phyloP scores from a whole-genome alignment of 2,329 filamentous ascomycete genomes.

The Colletotrichum chrysophilum region DNA sequence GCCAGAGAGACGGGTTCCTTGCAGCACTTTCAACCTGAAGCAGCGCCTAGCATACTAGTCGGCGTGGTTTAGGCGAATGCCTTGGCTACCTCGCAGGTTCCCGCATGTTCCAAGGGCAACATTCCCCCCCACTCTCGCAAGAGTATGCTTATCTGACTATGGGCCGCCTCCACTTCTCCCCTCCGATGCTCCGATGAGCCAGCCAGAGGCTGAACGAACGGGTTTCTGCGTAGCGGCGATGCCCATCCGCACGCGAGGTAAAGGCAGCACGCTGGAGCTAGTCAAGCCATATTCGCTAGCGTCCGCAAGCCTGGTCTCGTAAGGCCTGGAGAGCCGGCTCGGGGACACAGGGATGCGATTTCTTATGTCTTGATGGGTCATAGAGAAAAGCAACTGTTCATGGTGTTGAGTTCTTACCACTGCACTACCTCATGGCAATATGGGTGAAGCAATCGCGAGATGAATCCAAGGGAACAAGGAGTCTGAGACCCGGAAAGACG shows the following conservation, averaged over 20 bases:
- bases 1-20: conserved; percentile 4
- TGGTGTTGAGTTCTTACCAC: neutral
- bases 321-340: neutral
- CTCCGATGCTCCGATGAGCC: neutral
- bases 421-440: conserved; percentile 2
- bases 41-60: neutral
- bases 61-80: neutral
- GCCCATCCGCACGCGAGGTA: neutral
- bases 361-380: conserved; percentile 4
- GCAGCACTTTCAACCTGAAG: conserved; percentile 14
- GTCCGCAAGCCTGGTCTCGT: conserved; percentile 3
- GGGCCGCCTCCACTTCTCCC: neutral
- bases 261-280: conserved; percentile 3
- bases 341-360: conserved; percentile 15
- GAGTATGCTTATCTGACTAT: neutral
- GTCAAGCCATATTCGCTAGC: conserved; percentile 19
- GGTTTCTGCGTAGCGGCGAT: conserved; percentile 1
- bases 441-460: conserved; percentile 18
- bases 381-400: neutral
- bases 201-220: neutral
- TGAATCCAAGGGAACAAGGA: conserved; percentile 19
- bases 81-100: neutral
- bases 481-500: conserved; percentile 10
- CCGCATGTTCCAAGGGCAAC: neutral
- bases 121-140: neutral